A percentile compares a stretch with the other conserved stretches of the same genome.
Evolutionary conservation across 1,284 basidiomycete genomes (phyloP).

Genomic region (Ganoderma lucidum): DNA sequence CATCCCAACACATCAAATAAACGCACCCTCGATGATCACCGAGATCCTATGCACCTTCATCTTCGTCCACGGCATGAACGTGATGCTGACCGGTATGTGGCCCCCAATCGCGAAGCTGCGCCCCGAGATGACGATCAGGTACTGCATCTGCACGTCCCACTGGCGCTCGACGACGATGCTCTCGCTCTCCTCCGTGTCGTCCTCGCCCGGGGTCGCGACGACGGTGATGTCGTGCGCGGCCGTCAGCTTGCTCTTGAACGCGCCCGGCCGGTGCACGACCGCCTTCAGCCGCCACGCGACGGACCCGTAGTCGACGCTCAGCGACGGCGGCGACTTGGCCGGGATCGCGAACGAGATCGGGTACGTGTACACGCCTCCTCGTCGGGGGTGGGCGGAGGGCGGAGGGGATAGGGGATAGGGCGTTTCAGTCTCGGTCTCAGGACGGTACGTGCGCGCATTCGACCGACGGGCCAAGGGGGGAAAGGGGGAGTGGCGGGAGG

Average conservation of each 20-base stretch:
- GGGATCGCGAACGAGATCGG: conserved; percentile 93
- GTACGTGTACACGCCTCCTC: conserved; percentile 91
- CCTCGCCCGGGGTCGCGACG: conserved; percentile 80
- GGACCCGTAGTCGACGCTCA: conserved; percentile 82
- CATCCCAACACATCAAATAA: background rate
- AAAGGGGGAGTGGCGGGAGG: too few relatives aligned
- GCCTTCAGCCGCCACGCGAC: conserved; percentile 87
- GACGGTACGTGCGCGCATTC: background rate
- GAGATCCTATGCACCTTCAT: conserved; percentile 84
- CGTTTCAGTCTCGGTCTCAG: background rate
- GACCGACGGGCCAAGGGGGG: background rate
- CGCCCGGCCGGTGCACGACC: conserved; percentile 84
- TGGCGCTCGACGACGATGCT: conserved; percentile 89
- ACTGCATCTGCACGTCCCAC: conserved; percentile 94
- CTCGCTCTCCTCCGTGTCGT: conserved; percentile 83
- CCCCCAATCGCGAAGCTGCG: conserved; percentile 88
- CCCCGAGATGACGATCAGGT: conserved; percentile 83
- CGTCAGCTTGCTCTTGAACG: conserved; percentile 79
- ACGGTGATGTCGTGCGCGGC: conserved; percentile 81
- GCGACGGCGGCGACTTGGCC: conserved; percentile 80
- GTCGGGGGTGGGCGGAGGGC: background rate
- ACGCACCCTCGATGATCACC: conserved; percentile 84
- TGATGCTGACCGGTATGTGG: conserved; percentile 82
- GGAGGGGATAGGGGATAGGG: background rate
- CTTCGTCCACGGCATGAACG: conserved; percentile 87